A percentile compares a stretch with the other conserved stretches of the same genome.
Evolutionary conservation across 495 filamentous ascomycete species (phyloP).

Genomic region (Astrocystis sublimbata): DNA sequence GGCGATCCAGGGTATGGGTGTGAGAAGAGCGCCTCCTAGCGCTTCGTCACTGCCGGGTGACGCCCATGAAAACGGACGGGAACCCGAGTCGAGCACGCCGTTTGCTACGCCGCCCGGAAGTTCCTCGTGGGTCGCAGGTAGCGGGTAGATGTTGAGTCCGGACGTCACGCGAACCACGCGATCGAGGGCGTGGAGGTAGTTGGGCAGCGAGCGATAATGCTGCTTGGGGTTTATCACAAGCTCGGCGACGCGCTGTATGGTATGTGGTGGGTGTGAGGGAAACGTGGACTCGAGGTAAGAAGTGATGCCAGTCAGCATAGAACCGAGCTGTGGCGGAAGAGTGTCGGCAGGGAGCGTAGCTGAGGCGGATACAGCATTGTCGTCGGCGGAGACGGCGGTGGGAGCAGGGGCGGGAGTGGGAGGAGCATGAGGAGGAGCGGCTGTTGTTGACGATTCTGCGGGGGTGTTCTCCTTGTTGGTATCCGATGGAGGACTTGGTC

Average conservation of each 20-base stretch:
- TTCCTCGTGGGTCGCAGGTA: constrained; percentile 63
- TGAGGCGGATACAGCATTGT: constrained; percentile 13
- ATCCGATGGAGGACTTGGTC: constrained; percentile 50
- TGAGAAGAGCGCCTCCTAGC: constrained; percentile 86
- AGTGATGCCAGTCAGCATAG: constrained; percentile 65
- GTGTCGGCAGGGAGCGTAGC: constrained; percentile 32
- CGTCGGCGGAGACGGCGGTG: too few species aligned
- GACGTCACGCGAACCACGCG: constrained; percentile 92
- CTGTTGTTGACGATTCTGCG: constrained; percentile 25
- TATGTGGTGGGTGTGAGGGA: constrained; percentile 77
- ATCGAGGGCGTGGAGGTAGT: constrained; percentile 88
- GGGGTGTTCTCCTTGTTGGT: constrained; percentile 50
- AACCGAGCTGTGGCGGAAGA: constrained; percentile 64
- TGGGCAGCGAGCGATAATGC: constrained; percentile 77
- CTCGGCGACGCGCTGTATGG: constrained; percentile 88
- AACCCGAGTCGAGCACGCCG: constrained; percentile 66
- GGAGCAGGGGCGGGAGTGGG: constrained; percentile 16
- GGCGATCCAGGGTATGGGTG: constrained; percentile 87
- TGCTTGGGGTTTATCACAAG: constrained; percentile 74
- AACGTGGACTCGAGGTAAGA: constrained; percentile 70
- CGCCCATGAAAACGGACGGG: constrained; percentile 54
- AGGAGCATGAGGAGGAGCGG: constrained; percentile 19
- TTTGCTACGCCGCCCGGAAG: constrained; percentile 50
- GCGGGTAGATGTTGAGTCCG: constrained; percentile 74
- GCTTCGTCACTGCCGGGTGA: constrained; percentile 76